Conservation (phyloP, 1,284 basidiomycete genomes). For the Sporisorium scitamineum region DNA sequence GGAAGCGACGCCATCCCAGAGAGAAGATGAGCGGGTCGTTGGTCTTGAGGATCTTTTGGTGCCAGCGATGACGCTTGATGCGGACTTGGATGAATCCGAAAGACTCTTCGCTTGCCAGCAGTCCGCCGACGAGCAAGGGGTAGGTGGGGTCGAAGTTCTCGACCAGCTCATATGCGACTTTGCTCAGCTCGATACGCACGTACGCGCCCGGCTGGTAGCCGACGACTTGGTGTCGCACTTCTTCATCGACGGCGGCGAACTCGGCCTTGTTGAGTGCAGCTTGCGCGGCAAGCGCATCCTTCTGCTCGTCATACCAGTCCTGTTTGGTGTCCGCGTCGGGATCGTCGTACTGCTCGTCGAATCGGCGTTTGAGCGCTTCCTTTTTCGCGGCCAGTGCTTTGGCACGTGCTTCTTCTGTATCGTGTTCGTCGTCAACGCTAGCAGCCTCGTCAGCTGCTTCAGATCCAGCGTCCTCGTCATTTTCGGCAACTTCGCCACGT, state of each 20-base stretch:
- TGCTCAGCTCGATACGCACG: conserved; percentile 86
- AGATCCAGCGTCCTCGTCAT: conserved; percentile 65
- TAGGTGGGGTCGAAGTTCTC: conserved; percentile 91
- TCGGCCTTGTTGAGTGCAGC: conserved; percentile 86
- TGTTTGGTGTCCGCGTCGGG: conserved; percentile 73
- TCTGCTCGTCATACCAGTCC: conserved; percentile 75
- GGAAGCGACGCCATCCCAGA: conserved; percentile 95
- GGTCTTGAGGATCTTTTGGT: conserved; percentile 89
- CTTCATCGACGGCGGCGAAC: conserved; percentile 83
- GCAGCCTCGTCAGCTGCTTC: conserved; percentile 70
- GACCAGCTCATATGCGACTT: conserved; percentile 90
- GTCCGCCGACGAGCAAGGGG: conserved; percentile 91
- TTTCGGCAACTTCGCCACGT: conserved; percentile 38
- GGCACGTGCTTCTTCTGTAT: conserved; percentile 72
- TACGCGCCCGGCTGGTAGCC: conserved; percentile 93
- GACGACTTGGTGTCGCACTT: conserved; percentile 85
- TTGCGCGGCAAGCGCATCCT: conserved; percentile 89
- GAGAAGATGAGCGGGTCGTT: conserved; percentile 97
- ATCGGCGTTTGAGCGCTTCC: conserved; percentile 89
- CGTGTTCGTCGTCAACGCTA: conserved; percentile 66
- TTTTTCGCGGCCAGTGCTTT: conserved; percentile 84
- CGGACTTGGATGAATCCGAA: conserved; percentile 93
- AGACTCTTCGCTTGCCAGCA: conserved; percentile 89
- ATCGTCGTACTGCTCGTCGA: conserved; percentile 96
- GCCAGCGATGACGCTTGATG: conserved; percentile 97